Percentiles rank a stretch among this genome's conserved stretches.
Conservation (phyloP, 805 yeast genomes). For the Candida alai region DNA sequence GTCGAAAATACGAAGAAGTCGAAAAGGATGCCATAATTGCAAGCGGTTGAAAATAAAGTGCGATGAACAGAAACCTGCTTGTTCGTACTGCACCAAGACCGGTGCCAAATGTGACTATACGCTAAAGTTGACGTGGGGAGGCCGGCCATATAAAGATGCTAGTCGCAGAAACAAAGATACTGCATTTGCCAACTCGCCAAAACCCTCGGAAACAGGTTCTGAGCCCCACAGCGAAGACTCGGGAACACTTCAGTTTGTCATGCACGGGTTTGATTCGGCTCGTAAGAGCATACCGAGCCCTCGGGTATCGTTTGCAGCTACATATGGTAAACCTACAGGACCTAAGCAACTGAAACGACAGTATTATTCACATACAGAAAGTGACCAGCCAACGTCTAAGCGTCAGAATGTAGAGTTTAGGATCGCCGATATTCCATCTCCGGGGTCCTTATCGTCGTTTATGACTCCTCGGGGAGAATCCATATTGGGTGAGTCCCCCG, state of each 20-base stretch:
- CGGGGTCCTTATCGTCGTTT: no score
- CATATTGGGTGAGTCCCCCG: no score
- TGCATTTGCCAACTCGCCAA: not conserved
- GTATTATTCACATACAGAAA: no score
- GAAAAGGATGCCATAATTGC: constrained; percentile 62
- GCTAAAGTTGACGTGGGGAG: constrained; percentile 68
- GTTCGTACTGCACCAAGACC: constrained; percentile 52
- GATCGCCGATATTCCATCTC: no score
- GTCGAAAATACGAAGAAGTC: constrained; percentile 36
- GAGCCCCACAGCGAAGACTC: no score
- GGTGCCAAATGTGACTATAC: constrained; percentile 57
- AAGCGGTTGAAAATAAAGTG: constrained; percentile 64
- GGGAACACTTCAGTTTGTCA: not conserved
- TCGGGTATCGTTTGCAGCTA: no score
- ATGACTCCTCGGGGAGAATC: no score
- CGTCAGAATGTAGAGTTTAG: no score
- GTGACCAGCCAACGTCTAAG: no score
- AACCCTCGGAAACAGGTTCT: not conserved
- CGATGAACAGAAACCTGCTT: constrained; percentile 61
- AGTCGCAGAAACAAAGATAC: constrained; percentile 20
- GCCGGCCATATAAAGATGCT: constrained; percentile 53
- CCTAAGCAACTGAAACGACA: no score
- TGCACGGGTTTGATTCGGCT: not conserved
- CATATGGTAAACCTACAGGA: no score
- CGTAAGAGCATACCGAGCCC: no score